phyloP scores from a whole-genome alignment of 345 rosid genomes.

The Populus deltoides region DNA sequence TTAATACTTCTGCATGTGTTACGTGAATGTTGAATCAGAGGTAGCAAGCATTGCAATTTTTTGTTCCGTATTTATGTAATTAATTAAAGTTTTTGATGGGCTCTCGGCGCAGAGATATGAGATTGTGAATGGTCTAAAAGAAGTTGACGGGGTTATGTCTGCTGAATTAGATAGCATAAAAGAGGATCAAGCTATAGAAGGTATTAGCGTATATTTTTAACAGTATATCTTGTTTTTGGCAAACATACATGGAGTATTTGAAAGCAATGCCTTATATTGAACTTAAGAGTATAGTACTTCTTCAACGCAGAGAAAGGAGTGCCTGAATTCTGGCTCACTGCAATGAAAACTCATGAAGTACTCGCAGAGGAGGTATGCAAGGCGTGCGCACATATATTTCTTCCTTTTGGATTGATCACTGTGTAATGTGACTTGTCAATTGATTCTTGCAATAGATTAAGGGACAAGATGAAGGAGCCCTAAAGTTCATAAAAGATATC shows the following conservation, averaged over 20 bases:
- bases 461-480: slow-evolving; percentile 35
- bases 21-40: background rate
- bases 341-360: slow-evolving; percentile 21
- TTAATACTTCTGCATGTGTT: background rate
- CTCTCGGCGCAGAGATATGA: slow-evolving; percentile 13
- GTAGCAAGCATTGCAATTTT: background rate
- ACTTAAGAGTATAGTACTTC: background rate
- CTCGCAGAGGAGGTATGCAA: slow-evolving; percentile 21
- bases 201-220: background rate
- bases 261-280: background rate
- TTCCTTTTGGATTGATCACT: background rate
- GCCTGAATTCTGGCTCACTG: slow-evolving; percentile 27
- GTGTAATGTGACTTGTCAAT: background rate
- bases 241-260: background rate
- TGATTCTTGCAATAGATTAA: slow-evolving; percentile 17
- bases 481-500: slow-evolving; percentile 28
- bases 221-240: no score
- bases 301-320: slow-evolving; percentile 21
- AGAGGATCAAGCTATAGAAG: slow-evolving; percentile 7
- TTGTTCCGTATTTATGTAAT: background rate
- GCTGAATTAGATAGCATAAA: background rate
- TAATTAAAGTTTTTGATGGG: background rate
- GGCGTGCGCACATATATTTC: background rate
- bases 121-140: slow-evolving; percentile 20
- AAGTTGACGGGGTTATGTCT: slow-evolving; percentile 13